Conservation (phyloP, 2,329 filamentous ascomycete genomes). For the Parastagonospora avenae region DNA sequence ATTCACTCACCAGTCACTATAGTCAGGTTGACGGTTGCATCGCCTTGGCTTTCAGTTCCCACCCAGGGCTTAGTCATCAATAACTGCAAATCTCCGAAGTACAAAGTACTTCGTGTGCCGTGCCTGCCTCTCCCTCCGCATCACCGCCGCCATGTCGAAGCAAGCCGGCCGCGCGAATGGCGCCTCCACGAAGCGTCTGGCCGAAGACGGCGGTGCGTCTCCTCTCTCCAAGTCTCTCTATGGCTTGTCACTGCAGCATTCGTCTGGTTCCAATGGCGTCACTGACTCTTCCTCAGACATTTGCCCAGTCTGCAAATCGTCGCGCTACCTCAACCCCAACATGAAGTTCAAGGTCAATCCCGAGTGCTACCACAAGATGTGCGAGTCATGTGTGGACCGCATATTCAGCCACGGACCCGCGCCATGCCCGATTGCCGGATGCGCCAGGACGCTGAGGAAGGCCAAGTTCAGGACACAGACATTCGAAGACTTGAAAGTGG, state of each 20-base stretch:
- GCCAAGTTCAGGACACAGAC: constrained; percentile 85
- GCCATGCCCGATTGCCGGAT: constrained; percentile 88
- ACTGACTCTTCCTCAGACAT: constrained; percentile 63
- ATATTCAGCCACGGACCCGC: constrained; percentile 92
- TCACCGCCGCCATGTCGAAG: constrained; percentile 43
- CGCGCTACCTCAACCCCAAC: constrained; percentile 90
- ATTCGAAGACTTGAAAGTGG: constrained; percentile 84
- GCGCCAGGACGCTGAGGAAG: constrained; percentile 83
- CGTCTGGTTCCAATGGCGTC: constrained; percentile 13
- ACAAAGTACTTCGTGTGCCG: not conserved
- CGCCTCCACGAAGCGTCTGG: constrained; percentile 32
- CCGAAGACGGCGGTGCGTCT: constrained; percentile 47
- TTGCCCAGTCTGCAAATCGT: constrained; percentile 97
- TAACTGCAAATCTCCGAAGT: not conserved
- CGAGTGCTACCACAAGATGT: constrained; percentile 99
- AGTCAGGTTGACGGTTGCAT: too few relatives aligned
- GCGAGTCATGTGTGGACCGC: constrained; percentile 90
- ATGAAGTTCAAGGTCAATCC: constrained; percentile 97
- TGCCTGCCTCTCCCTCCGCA: constrained; percentile 6
- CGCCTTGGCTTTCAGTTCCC: too few relatives aligned
- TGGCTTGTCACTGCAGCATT: constrained; percentile 35
- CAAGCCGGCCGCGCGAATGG: constrained; percentile 32
- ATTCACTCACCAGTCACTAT: not conserved
- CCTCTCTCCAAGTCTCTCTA: constrained; percentile 37
- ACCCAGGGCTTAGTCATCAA: constrained; percentile 18